A percentile compares a stretch with the other conserved stretches of the same genome.
Conservation (phyloP, 257 asterid species). For the Ajuga chamaepitys region DNA sequence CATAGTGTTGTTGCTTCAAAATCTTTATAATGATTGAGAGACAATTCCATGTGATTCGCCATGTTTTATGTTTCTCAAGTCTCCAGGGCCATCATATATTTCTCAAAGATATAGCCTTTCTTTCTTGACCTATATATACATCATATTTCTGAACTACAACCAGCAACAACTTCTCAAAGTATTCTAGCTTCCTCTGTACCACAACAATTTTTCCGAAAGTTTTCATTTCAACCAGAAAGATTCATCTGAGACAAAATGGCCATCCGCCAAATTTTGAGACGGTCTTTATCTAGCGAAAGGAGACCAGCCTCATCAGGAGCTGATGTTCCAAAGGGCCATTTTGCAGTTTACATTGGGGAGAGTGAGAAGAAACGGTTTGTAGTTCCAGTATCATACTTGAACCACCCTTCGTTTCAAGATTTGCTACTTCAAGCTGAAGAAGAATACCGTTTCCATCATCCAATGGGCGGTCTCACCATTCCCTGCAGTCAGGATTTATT, state of each 20-base stretch:
- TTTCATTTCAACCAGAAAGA: no score
- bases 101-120: no score
- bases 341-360: conserved; percentile 7
- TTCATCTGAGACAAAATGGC: conserved; percentile 4
- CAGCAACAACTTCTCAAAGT: no score
- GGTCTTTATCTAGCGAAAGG: background rate
- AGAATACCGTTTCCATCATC: conserved; percentile 16
- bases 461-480: conserved; percentile 36
- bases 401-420: background rate
- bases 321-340: conserved; percentile 17
- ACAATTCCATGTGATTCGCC: background rate
- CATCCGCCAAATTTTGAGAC: background rate
- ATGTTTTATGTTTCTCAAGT: no score
- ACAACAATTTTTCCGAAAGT: background rate
- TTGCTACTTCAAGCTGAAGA: background rate
- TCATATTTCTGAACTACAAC: background rate
- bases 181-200: background rate
- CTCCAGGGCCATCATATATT: no score
- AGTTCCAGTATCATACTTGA: conserved; percentile 8
- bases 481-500: conserved; percentile 41
- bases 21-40: no score
- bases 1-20: no score
- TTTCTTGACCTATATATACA: background rate
- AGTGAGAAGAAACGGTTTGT: background rate
- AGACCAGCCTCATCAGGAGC: background rate